Percentiles rank a stretch among this genome's conserved stretches.
These are phyloP conservation scores for Cercophora scortea DNA, from an alignment of 495 filamentous ascomycete species.

Conservation along the genomic window DNA sequence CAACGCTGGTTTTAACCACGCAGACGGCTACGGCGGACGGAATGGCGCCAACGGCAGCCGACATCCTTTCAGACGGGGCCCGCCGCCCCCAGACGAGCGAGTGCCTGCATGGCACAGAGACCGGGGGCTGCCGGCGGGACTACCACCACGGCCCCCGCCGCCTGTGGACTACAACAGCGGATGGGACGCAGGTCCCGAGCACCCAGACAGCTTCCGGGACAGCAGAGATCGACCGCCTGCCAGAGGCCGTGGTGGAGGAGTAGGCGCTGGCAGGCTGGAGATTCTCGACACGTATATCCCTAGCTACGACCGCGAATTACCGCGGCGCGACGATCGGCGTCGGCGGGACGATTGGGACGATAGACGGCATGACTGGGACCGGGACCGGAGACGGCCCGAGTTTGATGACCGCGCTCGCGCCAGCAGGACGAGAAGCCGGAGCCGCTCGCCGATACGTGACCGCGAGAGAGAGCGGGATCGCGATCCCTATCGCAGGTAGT, in stretches of 20 bases:
- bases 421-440: constrained; percentile 41
- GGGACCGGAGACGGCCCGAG: constrained; percentile 20
- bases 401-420: constrained; percentile 40
- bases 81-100: constrained; percentile 34
- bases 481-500: constrained; percentile 35
- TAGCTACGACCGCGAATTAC: constrained; percentile 43
- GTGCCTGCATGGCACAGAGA: constrained; percentile 43
- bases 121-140: constrained; percentile 34
- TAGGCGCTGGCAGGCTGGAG: constrained; percentile 17
- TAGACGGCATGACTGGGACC: constrained; percentile 9
- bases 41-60: constrained; percentile 34
- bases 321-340: constrained; percentile 35
- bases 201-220: constrained; percentile 30
- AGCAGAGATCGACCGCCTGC: constrained; percentile 18
- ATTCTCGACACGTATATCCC: constrained; percentile 56
- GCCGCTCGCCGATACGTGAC: constrained; percentile 38
- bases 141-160: constrained; percentile 38
- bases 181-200: constrained; percentile 18
- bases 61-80: constrained; percentile 23
- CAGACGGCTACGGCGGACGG: constrained; percentile 31
- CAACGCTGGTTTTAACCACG: constrained; percentile 37
- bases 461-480: constrained; percentile 34
- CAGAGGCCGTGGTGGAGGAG: constrained; percentile 22
- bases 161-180: constrained; percentile 28
- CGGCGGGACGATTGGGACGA: constrained; percentile 28